Base-by-base conservation (phyloP, 2,329 filamentous ascomycete genomes). In the Akanthomyces muscarius region DNA sequence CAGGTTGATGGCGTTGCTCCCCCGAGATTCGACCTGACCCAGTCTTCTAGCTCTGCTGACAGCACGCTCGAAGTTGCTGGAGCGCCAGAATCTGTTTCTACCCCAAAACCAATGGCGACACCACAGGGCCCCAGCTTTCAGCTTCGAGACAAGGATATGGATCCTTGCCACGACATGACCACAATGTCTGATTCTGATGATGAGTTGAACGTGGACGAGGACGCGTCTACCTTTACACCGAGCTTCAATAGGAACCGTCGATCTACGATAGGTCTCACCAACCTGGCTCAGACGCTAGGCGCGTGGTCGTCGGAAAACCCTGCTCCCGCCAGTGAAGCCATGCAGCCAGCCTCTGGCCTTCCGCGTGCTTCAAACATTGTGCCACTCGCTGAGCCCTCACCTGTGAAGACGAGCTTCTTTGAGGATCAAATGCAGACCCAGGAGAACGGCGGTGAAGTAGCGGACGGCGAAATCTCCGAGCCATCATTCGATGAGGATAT, bases 251-350 rank as follows among this genome's bases (percentile, higher is more conserved):
- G 64, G 28, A 70, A 72, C 28, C 69, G 73, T 30, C 69, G 73
- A 23, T 73, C 71, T 3, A 73, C 71, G 2, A 68, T 75, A 66
- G 86, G 86, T 2, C 88, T 90, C 65, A 89, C 86, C 1, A 85
- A 87, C 28, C 76, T 91, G 44, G 85, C 85, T 4, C 77, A 82
- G 44, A 83, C 88, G 68, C 75, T 91, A 5, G 81, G 78, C 64
- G 79, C 81, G 28, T 91, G 89, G 89, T 81, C 82, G 66, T 80
- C 87, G 1, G 79, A 79, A 28, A 89, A 84, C 66, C 85, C 86
- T 3, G 69, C 72, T 6, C 81, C 83, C 66, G 6, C 38, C 18
- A 44, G 6, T 7, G 60, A 54, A 36, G 30, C 61, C 23, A 57
- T 47, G 21, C 54, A 54, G 11, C 48, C 63, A 0, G 44, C 42